phyloP scores from a whole-genome alignment of 768 basidiomycete genomes.

The Suillus bovinus region DNA sequence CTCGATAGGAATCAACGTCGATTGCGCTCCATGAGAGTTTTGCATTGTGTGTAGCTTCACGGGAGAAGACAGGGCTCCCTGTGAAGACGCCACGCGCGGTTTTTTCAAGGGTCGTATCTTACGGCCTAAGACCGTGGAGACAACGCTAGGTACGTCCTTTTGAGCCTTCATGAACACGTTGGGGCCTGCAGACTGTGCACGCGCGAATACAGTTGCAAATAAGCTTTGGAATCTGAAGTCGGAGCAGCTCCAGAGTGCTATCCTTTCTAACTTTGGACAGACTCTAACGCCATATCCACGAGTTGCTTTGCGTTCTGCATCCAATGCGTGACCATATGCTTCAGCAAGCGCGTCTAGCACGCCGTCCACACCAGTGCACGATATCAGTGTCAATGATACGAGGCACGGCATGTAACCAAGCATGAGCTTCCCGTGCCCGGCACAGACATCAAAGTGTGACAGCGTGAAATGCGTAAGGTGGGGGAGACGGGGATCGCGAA shows the following conservation, averaged over 20 bases:
- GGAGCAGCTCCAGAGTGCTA: conserved; percentile 51
- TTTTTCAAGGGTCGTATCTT: conserved; percentile 40
- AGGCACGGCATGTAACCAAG: conserved; percentile 55
- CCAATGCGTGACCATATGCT: conserved; percentile 26
- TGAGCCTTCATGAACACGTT: conserved; percentile 2
- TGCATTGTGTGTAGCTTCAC: conserved; percentile 8
- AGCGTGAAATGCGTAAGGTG: conserved; percentile 52
- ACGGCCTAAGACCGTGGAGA: conserved; percentile 27
- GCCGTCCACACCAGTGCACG: conserved; percentile 42
- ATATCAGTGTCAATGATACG: conserved; percentile 46
- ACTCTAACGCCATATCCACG: conserved; percentile 42
- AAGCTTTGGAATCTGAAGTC: conserved; percentile 42
- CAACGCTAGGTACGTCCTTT: conserved; percentile 9
- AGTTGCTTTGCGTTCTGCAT: conserved; percentile 1
- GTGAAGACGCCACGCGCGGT: conserved; percentile 17
- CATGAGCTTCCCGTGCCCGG: conserved; percentile 41
- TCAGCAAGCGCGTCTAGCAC: conserved; percentile 45
- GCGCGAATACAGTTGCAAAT: conserved; percentile 37
- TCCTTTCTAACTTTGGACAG: conserved; percentile 51
- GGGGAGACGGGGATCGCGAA: conserved; percentile 56
- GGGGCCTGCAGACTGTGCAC: conserved; percentile 18
- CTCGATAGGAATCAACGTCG: conserved; percentile 38
- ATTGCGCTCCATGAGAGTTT: conserved; percentile 22
- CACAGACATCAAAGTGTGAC: conserved; percentile 44
- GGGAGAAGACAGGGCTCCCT: background rate